phyloP scores from a whole-genome alignment of 768 basidiomycete species.

The Termitomyces sp. region DNA sequence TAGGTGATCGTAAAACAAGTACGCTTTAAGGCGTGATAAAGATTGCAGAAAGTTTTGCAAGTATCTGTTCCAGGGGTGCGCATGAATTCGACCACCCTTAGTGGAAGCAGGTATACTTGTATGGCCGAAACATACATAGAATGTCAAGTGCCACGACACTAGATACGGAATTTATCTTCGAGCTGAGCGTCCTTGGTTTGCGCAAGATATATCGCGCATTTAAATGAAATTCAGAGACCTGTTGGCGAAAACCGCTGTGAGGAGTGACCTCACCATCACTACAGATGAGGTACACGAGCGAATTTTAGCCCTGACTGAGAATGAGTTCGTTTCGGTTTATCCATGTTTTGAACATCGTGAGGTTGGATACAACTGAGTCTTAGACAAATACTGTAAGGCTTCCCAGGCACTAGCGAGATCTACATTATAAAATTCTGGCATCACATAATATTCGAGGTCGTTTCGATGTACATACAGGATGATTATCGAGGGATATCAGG shows the following conservation, averaged over 20 bases:
- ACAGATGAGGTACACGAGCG: no score
- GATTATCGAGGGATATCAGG: conserved; percentile 6
- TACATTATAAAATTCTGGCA: background rate
- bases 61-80: conserved; percentile 10
- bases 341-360: conserved; percentile 44
- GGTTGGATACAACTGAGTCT: conserved; percentile 42
- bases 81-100: background rate
- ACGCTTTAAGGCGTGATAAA: conserved; percentile 18
- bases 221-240: background rate
- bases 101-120: background rate
- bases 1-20: conserved; percentile 38
- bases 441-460: background rate
- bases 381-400: conserved; percentile 37
- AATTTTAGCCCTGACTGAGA: conserved; percentile 12
- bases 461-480: background rate
- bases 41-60: conserved; percentile 22
- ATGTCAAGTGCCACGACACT: conserved; percentile 40
- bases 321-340: conserved; percentile 24
- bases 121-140: no score
- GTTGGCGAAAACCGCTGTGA: background rate
- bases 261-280: conserved; percentile 37
- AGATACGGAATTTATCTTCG: background rate
- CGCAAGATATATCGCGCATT: conserved; percentile 56
- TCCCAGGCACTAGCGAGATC: conserved; percentile 12
- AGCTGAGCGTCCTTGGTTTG: background rate